phyloP scores from a whole-genome alignment of 306 rosid genomes.

The cucumber (Cucumis sativus) region Cucumber_9930_V3 NC_026661.2:19681001-19681500 shows the following conservation, averaged over 20 bases:
- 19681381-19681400: background rate
- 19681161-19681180: background rate
- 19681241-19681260: background rate
- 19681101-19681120: background rate
- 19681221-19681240: background rate
- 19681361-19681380: background rate
- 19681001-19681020: background rate
- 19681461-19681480: background rate
- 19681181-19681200: background rate
- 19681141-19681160: background rate
- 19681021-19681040: background rate
- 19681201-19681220: background rate
- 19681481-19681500: background rate
- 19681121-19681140: background rate
- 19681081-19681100: slow-evolving; percentile 2
- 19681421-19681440: background rate
- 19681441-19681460: background rate
- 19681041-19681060: background rate
- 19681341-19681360: background rate
- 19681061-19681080: background rate
- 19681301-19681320: background rate
- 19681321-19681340: background rate
- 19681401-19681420: background rate
- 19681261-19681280: background rate
- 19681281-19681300: background rate